Percentiles rank a stretch among this genome's conserved stretches.
phyloP scores from a whole-genome alignment of 2,329 filamentous ascomycete species.

The Xylariaceae sp. region DNA sequence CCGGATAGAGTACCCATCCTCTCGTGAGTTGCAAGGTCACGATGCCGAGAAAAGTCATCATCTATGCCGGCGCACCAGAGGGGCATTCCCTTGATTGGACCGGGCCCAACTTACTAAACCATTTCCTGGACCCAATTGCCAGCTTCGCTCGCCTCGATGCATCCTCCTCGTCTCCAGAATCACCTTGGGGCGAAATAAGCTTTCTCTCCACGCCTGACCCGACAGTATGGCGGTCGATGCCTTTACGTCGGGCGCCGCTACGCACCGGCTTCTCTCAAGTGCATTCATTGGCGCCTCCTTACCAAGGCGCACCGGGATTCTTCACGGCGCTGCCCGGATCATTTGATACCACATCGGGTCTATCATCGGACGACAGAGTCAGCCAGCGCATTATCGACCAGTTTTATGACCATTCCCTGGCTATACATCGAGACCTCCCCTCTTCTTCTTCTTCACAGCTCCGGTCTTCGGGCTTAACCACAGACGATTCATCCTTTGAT shows the following conservation, averaged over 20 bases:
- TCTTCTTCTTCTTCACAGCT: conserved; percentile 62
- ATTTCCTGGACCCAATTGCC: conserved; percentile 39
- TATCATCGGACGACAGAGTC: conserved; percentile 31
- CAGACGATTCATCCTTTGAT: conserved; percentile 35
- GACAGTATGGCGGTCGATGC: conserved; percentile 50
- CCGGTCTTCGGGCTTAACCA: conserved; percentile 27
- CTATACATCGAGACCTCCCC: conserved; percentile 58
- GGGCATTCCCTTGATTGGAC: conserved; percentile 24
- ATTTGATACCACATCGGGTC: conserved; percentile 23
- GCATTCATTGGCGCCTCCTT: conserved; percentile 33
- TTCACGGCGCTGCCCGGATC: conserved; percentile 43
- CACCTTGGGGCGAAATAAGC: conserved; percentile 12
- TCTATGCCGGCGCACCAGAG: conserved; percentile 28
- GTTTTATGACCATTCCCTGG: conserved; percentile 75
- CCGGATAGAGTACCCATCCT: conserved; percentile 5
- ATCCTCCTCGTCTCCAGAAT: neutral
- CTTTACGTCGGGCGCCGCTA: conserved; percentile 42
- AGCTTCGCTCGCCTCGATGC: conserved; percentile 18
- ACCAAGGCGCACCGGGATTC: conserved; percentile 38
- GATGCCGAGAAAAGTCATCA: conserved; percentile 28
- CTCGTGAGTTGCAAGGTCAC: conserved; percentile 8
- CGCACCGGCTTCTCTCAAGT: conserved; percentile 49
- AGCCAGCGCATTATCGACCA: conserved; percentile 44
- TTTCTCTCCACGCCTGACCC: conserved; percentile 25
- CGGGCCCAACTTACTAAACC: conserved; percentile 40